A percentile compares a stretch with the other conserved stretches of the same genome.
phyloP scores from a whole-genome alignment of 495 filamentous ascomycete genomes.

The Staphylotrichum tortipilum region DNA sequence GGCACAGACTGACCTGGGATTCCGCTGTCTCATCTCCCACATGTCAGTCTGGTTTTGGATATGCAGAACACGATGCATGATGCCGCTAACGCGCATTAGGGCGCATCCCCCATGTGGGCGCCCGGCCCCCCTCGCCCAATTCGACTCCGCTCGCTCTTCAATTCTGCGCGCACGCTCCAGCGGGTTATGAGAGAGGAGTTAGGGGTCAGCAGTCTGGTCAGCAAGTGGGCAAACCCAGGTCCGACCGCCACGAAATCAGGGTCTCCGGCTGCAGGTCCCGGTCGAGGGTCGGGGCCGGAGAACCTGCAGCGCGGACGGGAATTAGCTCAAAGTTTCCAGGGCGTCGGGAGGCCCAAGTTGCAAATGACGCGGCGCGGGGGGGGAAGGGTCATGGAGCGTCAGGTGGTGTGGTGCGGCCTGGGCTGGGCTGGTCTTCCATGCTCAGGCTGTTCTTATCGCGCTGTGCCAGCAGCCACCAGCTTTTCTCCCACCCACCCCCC shows the following conservation, averaged over 20 bases:
- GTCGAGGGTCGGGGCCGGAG: neutral
- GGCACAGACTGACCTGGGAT: too few species aligned
- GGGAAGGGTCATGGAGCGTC: too few species aligned
- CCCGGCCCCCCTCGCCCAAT: neutral
- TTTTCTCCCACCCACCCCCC: neutral
- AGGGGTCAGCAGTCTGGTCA: neutral
- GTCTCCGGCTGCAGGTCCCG: neutral
- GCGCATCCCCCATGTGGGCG: neutral
- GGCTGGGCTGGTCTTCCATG: neutral
- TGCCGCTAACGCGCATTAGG: neutral
- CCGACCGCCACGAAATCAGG: neutral
- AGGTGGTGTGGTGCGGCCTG: neutral
- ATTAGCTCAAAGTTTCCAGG: neutral
- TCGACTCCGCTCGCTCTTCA: neutral
- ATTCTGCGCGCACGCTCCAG: too few species aligned
- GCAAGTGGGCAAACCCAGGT: neutral
- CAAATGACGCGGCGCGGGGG: too few species aligned
- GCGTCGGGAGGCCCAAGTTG: neutral
- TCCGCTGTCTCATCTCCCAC: neutral
- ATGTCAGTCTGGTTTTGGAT: neutral
- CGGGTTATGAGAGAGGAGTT: too few species aligned
- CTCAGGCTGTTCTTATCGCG: too few species aligned
- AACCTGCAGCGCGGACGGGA: neutral
- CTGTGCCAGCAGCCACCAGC: too few species aligned
- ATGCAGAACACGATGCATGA: slow-evolving; percentile 6